Evolutionary conservation across 2,329 filamentous ascomycete species (phyloP), one percentile per base, ranked within the genome.

Genomic region (Tympanopsis confertula): DNA sequence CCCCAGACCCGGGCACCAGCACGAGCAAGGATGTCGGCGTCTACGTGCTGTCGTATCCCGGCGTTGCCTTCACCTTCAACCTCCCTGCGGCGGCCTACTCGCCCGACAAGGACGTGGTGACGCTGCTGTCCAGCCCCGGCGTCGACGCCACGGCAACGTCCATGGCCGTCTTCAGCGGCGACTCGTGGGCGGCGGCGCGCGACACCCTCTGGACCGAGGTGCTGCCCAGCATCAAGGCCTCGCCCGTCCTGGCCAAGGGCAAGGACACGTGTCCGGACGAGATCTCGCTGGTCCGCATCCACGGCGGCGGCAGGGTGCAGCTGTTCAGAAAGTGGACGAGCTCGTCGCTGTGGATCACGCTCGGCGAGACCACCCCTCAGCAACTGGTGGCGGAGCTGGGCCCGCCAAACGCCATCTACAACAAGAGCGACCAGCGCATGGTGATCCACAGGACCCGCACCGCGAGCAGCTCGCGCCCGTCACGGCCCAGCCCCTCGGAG

Each of bases 21-120:
- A 61, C 67, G 24, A 62, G 66, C 32, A 67, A 68, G 10, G 65
- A 66, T 13, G 63, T 69, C 41, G 88, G 88, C 13, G 82, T 78
- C 17, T 98, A 96, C 53, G 78, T 94, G 20, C 66, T 96, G 24
- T 96, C 89, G 2, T 98, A 95, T 59, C 88, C 89, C 1, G 91
- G 91, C 0, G 78, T 96, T 20, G 86, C 89, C 1, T 95, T 96
- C 55, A 88, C 83, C 28, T 98, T 98, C 46, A 78, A 85, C 1
- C 65, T 96, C 20, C 71, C 79, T 36, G 66, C 74, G 41, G 77
- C 82, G 1, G 74, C 78, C 17, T 95, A 86, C 68, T 85, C 83
- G 3, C 71, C 80, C 1, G 61, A 66, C 37, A 80, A 78, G 51
- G 88, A 96, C 52, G 87, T 94, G 43, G 87, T 95, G 20, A 82